Base-by-base conservation (phyloP, 1,284 basidiomycete genomes). In the Papiliotrema flavescens region DNA sequence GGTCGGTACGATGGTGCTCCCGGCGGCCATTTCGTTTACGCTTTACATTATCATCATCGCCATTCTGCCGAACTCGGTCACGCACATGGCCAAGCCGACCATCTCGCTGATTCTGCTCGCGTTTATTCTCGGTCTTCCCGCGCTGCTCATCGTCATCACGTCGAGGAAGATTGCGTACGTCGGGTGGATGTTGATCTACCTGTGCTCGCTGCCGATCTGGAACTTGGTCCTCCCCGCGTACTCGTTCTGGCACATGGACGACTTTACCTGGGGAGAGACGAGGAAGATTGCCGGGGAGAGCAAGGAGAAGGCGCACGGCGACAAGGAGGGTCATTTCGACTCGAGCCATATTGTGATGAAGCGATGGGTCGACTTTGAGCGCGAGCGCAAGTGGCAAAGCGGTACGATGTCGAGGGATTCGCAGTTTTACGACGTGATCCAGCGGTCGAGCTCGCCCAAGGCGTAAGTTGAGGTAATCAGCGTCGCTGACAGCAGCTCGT, bases 231-330 rank as follows among this genome's bases (percentile, higher is more conserved):
- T 97, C 11, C 94, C 93, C 1, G 86, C 90, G 2, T 98, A 97
- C 76, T 84, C 94, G 35, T 98, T 91, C 79, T 98, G 94, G 93
- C 93, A 98, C 77, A 97, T 98, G 76, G 95, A 98, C 73, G 96
- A 99, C 80, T 98, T 98, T 78, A 92, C 90, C 19, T 98, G 95
- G 95, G 96, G 96, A 78, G 89, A 95, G 77, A 98, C 95, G 35
- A 83, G 95, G 60, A 87, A 85, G 78, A 80, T 98, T 58, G 81
- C 84, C 51, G 90, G 90, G 11, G 75, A 75, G 54, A 83, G 82
- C 62, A 84, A 80, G 61, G 82, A 79, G 35, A 82, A 66, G 15
- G 78, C 83, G 54, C 89, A 92, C 66, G 90, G 86, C 34, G 90
- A 90, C 71, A 96, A 94, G 78, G 88, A 92, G 56, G 96, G 95